Evolutionary conservation across 1,284 basidiomycete genomes (phyloP), one percentile per base, ranked within the genome.

Genomic region (Boletellus sp.): DNA sequence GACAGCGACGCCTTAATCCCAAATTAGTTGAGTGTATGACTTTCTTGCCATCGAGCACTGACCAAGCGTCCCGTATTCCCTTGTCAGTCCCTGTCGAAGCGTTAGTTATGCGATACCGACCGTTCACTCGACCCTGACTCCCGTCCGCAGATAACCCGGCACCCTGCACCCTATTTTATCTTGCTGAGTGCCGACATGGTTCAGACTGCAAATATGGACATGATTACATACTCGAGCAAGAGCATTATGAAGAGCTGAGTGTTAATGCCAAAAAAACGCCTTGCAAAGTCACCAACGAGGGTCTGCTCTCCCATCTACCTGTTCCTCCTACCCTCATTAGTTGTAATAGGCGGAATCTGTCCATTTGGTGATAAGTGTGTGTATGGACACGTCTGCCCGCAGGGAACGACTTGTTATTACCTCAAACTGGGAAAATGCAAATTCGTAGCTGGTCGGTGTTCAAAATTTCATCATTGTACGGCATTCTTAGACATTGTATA

Each of bases 111-210:
- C 47, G 49, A 21, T 36, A 35, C 41, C 35, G 33, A 29, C 45
- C 52, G 46, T 52, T 27, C 26, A 22, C 8, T 33, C 13, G 13
- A 32, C 41, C 16, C 52, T 54, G 35, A 49, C 50, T 6, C 10
- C 47, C 47, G 52, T 34, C 50, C 48, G 29, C 48, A 50, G 80
- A 82, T 53, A 75, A 69, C 54, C 80, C 80, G 3, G 74, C 80
- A 19, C 80, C 80, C 14, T 84, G 81, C 60, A 82, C 78, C 16
- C 60, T 80, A 36, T 80, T 78, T 60, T 83, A 82, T 57, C 67
- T 84, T 27, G 71, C 77, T 19, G 56, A 69, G 45, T 82, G 81
- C 67, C 76, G 76, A 55, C 73, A 74, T 48, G 78, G 76, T 19
- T 53, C 65, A 16, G 69, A 73, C 17, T 84, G 82, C 58, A 74